Evolutionary conservation across 345 rosid species (phyloP).

Genomic region (Corymbia maculata): DNA sequence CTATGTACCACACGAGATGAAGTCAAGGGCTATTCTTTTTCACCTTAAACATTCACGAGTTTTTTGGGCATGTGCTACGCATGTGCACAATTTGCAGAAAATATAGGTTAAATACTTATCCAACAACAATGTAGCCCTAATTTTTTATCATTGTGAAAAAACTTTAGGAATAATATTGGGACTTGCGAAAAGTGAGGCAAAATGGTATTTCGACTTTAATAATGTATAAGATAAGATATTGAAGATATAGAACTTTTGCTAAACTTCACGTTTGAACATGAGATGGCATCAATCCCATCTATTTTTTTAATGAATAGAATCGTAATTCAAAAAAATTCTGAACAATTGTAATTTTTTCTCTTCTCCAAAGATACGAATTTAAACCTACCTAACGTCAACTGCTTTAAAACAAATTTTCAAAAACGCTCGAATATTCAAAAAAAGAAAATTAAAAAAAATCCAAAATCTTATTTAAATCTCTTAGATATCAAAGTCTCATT

Average conservation of each 20-base stretch:
- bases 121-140: fast-evolving
- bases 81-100: not conserved
- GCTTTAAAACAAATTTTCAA: not conserved
- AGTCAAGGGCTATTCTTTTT: not conserved
- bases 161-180: too few relatives aligned
- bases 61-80: not conserved
- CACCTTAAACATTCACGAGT: not conserved
- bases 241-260: not conserved
- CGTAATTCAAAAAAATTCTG: not conserved
- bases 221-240: not conserved
- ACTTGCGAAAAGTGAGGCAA: not conserved
- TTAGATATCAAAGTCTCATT: not conserved
- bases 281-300: fast-evolving
- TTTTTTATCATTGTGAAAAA: not conserved
- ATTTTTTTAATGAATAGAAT: not conserved
- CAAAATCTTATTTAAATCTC: not conserved
- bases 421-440: not conserved
- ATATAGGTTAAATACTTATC: not conserved
- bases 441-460: too few relatives aligned
- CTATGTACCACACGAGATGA: not conserved
- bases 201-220: not conserved
- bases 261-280: not conserved
- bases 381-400: not conserved
- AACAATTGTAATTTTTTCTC: not conserved
- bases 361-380: not conserved